Evolutionary conservation across 805 yeast genomes (phyloP).

Genomic region (Nakazawaea sp.): DNA sequence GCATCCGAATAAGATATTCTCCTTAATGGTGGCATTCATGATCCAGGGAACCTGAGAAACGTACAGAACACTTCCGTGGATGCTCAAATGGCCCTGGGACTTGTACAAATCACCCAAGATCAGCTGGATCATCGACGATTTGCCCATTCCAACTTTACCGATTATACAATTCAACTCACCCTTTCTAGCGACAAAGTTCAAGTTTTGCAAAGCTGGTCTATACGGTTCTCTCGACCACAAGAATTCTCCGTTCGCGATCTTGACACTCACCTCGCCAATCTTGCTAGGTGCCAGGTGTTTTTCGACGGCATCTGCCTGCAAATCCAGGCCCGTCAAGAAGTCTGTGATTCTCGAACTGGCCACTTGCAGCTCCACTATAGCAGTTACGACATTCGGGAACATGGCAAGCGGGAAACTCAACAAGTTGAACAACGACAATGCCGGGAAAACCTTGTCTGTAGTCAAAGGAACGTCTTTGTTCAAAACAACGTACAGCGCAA

Average conservation of each 20-base stretch:
- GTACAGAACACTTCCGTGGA: slow-evolving; percentile 79
- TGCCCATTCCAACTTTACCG: slow-evolving; percentile 89
- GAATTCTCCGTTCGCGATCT: slow-evolving; percentile 61
- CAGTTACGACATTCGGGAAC: slow-evolving; percentile 83
- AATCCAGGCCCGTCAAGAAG: slow-evolving; percentile 69
- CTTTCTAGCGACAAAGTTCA: slow-evolving; percentile 57
- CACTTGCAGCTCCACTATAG: slow-evolving; percentile 83
- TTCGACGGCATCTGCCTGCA: slow-evolving; percentile 73
- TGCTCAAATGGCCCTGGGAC: slow-evolving; percentile 61
- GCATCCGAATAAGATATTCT: slow-evolving; percentile 83
- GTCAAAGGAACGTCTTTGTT: slow-evolving; percentile 60
- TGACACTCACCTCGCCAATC: slow-evolving; percentile 62
- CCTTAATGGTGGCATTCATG: slow-evolving; percentile 85
- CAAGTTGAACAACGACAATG: slow-evolving; percentile 80
- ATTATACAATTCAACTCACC: slow-evolving; percentile 82
- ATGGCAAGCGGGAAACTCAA: slow-evolving; percentile 88
- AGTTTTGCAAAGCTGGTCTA: slow-evolving; percentile 58
- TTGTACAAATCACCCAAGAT: slow-evolving; percentile 78
- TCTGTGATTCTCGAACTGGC: slow-evolving; percentile 68
- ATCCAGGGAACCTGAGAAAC: slow-evolving; percentile 95
- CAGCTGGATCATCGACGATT: slow-evolving; percentile 74
- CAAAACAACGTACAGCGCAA: slow-evolving; percentile 66
- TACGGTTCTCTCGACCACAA: slow-evolving; percentile 73
- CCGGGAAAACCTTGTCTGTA: slow-evolving; percentile 89
- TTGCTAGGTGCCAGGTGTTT: slow-evolving; percentile 39